phyloP scores from a whole-genome alignment of 495 filamentous ascomycete genomes.

The Lophium mytilinum region DNA sequence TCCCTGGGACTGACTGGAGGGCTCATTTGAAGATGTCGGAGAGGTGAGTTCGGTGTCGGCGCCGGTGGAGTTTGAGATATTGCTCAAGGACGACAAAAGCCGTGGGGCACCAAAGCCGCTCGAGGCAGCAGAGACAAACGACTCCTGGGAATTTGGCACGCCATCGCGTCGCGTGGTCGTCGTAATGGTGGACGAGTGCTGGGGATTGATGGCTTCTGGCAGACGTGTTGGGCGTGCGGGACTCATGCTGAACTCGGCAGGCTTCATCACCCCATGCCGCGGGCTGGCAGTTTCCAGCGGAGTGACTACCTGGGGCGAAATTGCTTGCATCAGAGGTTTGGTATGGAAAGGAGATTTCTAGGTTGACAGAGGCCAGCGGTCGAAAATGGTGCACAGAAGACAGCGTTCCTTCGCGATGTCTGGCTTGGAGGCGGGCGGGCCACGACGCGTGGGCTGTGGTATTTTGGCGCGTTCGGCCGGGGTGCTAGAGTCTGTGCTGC shows the following conservation, averaged over 20 bases:
- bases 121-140: constrained; percentile 10
- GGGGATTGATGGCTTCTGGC: background rate
- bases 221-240: constrained; percentile 1
- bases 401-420: too few relatives aligned
- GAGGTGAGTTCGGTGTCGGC: constrained; percentile 20
- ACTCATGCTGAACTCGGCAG: background rate
- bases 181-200: background rate
- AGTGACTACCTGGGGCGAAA: background rate
- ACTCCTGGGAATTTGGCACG: constrained; percentile 23
- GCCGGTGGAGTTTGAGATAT: constrained; percentile 17
- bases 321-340: background rate
- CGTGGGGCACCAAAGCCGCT: constrained; percentile 9
- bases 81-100: constrained; percentile 16
- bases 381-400: too few relatives aligned
- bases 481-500: too few relatives aligned
- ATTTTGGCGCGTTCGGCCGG: too few relatives aligned
- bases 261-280: background rate
- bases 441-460: too few relatives aligned
- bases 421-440: too few relatives aligned
- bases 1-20: constrained; percentile 15
- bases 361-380: too few relatives aligned
- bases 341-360: background rate
- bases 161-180: background rate
- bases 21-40: constrained; percentile 10
- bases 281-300: background rate